Evolutionary conservation across 768 basidiomycete genomes (phyloP).

Genomic region (Nevesoporus exiguus): DNA sequence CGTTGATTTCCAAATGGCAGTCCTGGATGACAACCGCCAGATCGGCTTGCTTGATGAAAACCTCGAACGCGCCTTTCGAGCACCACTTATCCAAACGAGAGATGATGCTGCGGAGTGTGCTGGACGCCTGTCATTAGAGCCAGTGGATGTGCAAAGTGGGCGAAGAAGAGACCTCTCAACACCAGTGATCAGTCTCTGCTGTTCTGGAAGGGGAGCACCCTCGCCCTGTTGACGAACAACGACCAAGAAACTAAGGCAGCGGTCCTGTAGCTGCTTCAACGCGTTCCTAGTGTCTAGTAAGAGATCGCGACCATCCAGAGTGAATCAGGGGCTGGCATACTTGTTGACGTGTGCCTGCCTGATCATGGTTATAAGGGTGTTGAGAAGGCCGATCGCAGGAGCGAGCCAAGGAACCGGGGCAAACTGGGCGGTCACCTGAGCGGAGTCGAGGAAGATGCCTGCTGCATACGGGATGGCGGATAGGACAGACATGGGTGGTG

Average conservation of each 20-base stretch:
- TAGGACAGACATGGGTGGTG: conserved; percentile 12
- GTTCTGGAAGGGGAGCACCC: conserved; percentile 25
- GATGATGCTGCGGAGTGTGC: conserved; percentile 36
- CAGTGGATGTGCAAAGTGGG: not conserved
- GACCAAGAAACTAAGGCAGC: conserved; percentile 42
- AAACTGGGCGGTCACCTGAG: conserved; percentile 46
- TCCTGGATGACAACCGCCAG: conserved; percentile 42
- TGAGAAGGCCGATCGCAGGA: conserved; percentile 40
- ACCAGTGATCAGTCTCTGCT: conserved; percentile 32
- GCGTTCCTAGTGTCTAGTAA: conserved; percentile 34
- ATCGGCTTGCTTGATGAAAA: conserved; percentile 45
- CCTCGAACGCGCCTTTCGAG: conserved; percentile 35
- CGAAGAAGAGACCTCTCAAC: conserved; percentile 29
- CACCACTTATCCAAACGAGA: conserved; percentile 45
- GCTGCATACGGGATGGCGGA: conserved; percentile 12
- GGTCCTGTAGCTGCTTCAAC: conserved; percentile 43
- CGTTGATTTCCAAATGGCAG: conserved; percentile 44
- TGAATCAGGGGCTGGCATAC: conserved; percentile 25
- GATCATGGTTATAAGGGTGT: conserved; percentile 44
- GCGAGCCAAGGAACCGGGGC: conserved; percentile 47
- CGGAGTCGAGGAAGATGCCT: conserved; percentile 19
- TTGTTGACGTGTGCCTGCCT: conserved; percentile 47
- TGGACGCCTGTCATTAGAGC: conserved; percentile 14
- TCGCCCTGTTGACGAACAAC: conserved; percentile 36
- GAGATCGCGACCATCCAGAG: not conserved